phyloP scores from a whole-genome alignment of 192 early-diverging fungal species.

The Funneliformis mosseae region DNA sequence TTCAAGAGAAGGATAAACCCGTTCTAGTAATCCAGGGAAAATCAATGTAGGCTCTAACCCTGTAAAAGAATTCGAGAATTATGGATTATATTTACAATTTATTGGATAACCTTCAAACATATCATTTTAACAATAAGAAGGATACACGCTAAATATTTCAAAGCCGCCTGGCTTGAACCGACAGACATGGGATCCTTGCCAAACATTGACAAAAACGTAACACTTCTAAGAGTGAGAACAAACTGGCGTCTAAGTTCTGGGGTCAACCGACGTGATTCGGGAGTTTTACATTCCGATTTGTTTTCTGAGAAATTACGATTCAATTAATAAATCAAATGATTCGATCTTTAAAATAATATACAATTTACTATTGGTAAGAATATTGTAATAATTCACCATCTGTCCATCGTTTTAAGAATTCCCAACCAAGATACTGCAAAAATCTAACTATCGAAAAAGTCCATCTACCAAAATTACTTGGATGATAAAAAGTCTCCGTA shows the following conservation, averaged over 20 bases:
- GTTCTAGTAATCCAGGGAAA: conserved; percentile 79
- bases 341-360: background rate
- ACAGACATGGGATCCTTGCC: conserved; percentile 72
- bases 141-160: conserved; percentile 74
- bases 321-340: background rate
- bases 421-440: conserved; percentile 62
- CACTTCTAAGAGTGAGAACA: conserved; percentile 63
- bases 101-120: background rate
- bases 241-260: conserved; percentile 56
- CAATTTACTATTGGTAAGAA: background rate
- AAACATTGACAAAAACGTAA: conserved; percentile 70
- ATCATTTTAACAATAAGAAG: background rate
- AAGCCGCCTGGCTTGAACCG: conserved; percentile 56
- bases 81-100: background rate
- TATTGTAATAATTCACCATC: conserved; percentile 38
- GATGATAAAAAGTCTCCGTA: conserved; percentile 87
- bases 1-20: conserved; percentile 87
- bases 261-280: conserved; percentile 59
- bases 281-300: conserved; percentile 63
- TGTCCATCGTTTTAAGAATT: conserved; percentile 69
- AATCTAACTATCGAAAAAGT: conserved; percentile 73
- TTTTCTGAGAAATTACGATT: conserved; percentile 43
- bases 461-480: conserved; percentile 91
- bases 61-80: conserved; percentile 8
- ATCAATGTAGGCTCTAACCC: conserved; percentile 76